Conservation (phyloP, 768 basidiomycete genomes). For the Hortiboletus campestris region DNA sequence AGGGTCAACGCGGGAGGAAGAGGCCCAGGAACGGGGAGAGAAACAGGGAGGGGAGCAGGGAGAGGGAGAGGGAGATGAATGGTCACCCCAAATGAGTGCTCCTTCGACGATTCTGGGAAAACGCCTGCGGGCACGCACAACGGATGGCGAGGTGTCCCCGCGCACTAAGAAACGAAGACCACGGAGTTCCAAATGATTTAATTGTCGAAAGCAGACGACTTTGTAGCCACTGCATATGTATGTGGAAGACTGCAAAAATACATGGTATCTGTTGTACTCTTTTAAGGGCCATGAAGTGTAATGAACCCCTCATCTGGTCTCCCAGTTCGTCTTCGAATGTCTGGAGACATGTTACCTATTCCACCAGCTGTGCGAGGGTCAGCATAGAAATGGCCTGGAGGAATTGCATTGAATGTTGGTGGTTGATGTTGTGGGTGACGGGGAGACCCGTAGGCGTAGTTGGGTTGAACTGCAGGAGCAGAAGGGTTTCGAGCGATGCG, state of each 20-base stretch:
- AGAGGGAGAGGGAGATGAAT: neutral
- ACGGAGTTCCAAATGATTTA: constrained; percentile 1
- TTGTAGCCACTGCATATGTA: neutral
- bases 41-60: too few species aligned
- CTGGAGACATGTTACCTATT: constrained; percentile 37
- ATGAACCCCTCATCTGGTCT: constrained; percentile 35
- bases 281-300: constrained; percentile 28
- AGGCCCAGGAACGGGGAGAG: neutral
- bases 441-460: constrained; percentile 30
- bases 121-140: constrained; percentile 13
- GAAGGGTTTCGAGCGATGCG: constrained; percentile 33
- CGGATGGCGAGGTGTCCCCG: constrained; percentile 11
- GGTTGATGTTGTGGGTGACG: constrained; percentile 32
- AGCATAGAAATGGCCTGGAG: constrained; percentile 44
- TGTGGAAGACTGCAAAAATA: constrained; percentile 1
- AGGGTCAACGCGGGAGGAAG: constrained; percentile 8
- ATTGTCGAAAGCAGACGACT: neutral
- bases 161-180: constrained; percentile 15
- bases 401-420: constrained; percentile 31
- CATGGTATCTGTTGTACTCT: constrained; percentile 4
- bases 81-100: neutral
- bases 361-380: constrained; percentile 29
- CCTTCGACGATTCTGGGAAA: constrained; percentile 5
- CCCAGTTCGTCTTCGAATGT: constrained; percentile 31
- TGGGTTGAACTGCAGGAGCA: constrained; percentile 27